These are phyloP conservation scores for Ustilago bromivora DNA, from an alignment of 1,284 basidiomycete genomes.

Conservation along the genomic window DNA sequence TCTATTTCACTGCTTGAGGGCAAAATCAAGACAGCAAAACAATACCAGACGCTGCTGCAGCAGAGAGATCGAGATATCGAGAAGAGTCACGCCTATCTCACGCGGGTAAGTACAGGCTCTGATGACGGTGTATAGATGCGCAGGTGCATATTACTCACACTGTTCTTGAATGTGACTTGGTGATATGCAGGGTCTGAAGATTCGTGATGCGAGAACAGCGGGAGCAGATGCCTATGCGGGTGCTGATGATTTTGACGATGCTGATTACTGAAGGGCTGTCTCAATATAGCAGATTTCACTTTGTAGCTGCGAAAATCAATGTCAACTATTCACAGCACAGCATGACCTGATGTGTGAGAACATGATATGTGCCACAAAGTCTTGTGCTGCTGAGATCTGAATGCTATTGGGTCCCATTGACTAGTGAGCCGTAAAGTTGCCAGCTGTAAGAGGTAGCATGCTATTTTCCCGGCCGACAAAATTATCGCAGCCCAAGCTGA, in stretches of 20 bases:
- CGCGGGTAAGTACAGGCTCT: slow-evolving; percentile 13
- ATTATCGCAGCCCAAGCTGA: neutral
- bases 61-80: slow-evolving; percentile 43
- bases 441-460: neutral
- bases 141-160: neutral
- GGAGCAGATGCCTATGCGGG: slow-evolving; percentile 23
- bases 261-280: slow-evolving; percentile 23
- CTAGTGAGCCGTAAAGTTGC: neutral
- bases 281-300: neutral
- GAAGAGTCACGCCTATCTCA: slow-evolving; percentile 37
- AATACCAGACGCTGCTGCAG: slow-evolving; percentile 42
- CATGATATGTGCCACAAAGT: neutral
- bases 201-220: slow-evolving; percentile 24
- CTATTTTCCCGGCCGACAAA: slow-evolving; percentile 23
- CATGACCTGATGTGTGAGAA: neutral
- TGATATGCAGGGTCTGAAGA: slow-evolving; percentile 11
- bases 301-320: neutral
- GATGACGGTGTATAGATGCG: neutral
- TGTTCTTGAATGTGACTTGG: neutral
- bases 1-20: slow-evolving; percentile 32
- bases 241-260: slow-evolving; percentile 37
- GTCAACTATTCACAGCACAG: neutral
- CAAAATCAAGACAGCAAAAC: slow-evolving; percentile 45
- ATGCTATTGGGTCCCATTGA: neutral
- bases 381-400: neutral